A percentile compares a stretch with the other conserved stretches of the same genome.
phyloP scores from a whole-genome alignment of 1,284 basidiomycete genomes.

The Chalciporus sp. region DNA sequence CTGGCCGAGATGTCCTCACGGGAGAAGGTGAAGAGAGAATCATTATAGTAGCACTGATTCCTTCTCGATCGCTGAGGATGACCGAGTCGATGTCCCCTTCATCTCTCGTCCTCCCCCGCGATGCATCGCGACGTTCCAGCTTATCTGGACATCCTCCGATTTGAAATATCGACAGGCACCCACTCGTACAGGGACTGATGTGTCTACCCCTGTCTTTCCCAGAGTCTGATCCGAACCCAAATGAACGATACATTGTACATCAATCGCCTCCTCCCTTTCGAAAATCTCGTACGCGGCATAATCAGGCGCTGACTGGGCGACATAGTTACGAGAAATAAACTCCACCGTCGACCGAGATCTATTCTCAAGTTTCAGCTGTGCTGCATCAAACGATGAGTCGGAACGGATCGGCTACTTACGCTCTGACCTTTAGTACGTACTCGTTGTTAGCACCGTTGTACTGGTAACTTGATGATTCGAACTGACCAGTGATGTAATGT shows the following conservation, averaged over 20 bases:
- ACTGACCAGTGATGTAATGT: slow-evolving; percentile 12
- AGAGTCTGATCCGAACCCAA: background rate
- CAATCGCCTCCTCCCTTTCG: background rate
- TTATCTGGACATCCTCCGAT: background rate
- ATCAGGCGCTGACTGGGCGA: too few relatives aligned
- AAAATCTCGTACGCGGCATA: too few relatives aligned
- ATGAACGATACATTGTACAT: background rate
- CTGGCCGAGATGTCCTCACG: background rate
- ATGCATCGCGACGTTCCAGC: slow-evolving; percentile 21
- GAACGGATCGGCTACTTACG: slow-evolving; percentile 1
- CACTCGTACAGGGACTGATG: background rate
- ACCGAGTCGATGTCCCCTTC: background rate
- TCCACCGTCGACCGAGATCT: slow-evolving; percentile 11
- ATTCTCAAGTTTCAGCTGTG: background rate
- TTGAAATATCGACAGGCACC: background rate
- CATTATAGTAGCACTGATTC: background rate
- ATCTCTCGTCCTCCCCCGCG: slow-evolving; percentile 11
- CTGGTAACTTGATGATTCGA: background rate
- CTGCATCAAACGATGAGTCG: background rate
- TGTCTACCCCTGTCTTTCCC: slow-evolving; percentile 8
- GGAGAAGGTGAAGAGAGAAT: background rate
- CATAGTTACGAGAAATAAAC: slow-evolving; percentile 11
- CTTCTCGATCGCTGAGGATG: background rate
- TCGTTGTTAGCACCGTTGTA: background rate
- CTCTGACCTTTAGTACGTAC: slow-evolving; percentile 11